Evolutionary conservation across 306 rosid species (phyloP), one percentile per base, ranked within the genome.

Genomic region (Arachis stenosperma): DNA sequence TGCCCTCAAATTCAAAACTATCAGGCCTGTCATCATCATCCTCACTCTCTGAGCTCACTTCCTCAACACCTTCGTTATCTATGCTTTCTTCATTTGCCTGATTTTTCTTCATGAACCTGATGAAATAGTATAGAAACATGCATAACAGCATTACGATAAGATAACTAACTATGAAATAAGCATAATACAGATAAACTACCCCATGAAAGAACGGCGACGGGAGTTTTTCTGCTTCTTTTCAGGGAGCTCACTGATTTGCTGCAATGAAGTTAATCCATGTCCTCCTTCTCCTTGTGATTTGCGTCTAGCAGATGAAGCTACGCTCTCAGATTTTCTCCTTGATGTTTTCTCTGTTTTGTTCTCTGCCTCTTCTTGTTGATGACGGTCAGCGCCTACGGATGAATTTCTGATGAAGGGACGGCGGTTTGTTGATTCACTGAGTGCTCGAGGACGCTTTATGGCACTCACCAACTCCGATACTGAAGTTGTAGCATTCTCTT

Each of bases 371-470:
- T 76, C 81, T 14, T 70, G 81, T 22, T 4, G 37, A 33, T 33
- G 37, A 33, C 4, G 37, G 4, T 83, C 80, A 50, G 55, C 80
- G 56, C 79, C 84, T 41, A 69, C 90, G 4, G 97, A 87, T 5
- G 99, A 87, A 73, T 81, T 84, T 87, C 85, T 84, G 30, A 80
- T 27, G 9, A 73, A 75, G 63, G 92, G 95, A 17, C 84, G 95
- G 60, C 84, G 95, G 60, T 76, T 84, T 59, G 65, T 77, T 4
- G 99, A 94, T 78, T 91, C 97, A 52, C 99, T 91, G 14, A 89
- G 69, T 40, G 98, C 90, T 42, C 96, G 84, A 2, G 99, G 99
- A 50, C 96, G 92, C 79, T 84, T 94, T 80, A 94, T 88, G 2
- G 96, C 97, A 42, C 78, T 77, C 13, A 94, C 63, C 22, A 94